These are phyloP conservation scores for Aspergillus ustus DNA, from an alignment of 2,329 filamentous ascomycete species.

Conservation along the genomic window DNA sequence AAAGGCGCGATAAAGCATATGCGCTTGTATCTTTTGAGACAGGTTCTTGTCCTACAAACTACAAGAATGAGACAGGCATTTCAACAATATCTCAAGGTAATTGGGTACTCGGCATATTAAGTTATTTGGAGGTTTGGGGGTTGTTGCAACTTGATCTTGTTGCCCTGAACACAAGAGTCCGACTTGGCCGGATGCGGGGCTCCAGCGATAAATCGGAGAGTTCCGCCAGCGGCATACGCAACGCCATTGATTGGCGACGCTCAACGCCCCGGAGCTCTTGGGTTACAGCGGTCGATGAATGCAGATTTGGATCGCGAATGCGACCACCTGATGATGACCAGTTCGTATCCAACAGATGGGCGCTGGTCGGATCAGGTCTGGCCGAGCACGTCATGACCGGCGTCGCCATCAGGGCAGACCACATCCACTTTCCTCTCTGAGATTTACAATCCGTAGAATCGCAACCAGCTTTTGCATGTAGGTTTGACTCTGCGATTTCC, in stretches of 20 bases:
- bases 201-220: neutral
- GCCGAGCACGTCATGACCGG: constrained; percentile 18
- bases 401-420: constrained; percentile 1
- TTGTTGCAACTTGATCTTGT: neutral
- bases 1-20: neutral
- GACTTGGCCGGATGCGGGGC: neutral
- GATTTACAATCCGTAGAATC: neutral
- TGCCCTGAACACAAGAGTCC: neutral
- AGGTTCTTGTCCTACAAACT: neutral
- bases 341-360: neutral
- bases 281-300: constrained; percentile 5
- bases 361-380: neutral
- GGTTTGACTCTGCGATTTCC: neutral
- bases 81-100: neutral
- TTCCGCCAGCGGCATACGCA: neutral
- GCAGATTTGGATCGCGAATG: constrained; percentile 7
- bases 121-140: neutral
- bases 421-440: neutral
- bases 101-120: neutral
- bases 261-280: neutral
- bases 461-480: neutral
- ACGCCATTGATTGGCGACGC: neutral
- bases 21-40: neutral
- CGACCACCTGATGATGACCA: neutral
- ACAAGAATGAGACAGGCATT: neutral